Conservation (phyloP, 495 filamentous ascomycete genomes). For the Neurospora discreta region DNA sequence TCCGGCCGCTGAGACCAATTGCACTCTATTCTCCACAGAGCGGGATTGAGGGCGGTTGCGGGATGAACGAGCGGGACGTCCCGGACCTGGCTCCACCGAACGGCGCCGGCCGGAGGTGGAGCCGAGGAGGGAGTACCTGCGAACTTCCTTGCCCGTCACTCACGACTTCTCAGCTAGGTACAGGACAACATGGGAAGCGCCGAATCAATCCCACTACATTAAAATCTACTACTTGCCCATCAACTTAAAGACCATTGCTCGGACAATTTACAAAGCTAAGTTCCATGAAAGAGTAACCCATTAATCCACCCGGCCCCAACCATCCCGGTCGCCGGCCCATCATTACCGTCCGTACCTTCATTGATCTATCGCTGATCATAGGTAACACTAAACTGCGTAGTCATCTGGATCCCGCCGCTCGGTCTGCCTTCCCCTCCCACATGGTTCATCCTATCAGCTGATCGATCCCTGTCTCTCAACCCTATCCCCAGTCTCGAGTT, state of each 20-base stretch:
- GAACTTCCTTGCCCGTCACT: neutral
- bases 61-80: neutral
- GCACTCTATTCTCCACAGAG: neutral
- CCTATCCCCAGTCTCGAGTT: neutral
- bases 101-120: neutral
- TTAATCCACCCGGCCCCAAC: neutral
- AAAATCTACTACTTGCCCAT: neutral
- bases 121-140: neutral
- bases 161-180: neutral
- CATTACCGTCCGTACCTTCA: neutral
- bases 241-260: neutral
- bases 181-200: too few relatives aligned
- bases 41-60: neutral
- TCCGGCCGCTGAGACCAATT: neutral
- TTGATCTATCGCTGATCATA: neutral
- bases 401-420: neutral
- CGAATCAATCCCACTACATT: neutral
- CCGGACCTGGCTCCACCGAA: neutral
- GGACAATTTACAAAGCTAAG: neutral
- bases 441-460: neutral
- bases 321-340: neutral
- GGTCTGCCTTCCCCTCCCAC: neutral
- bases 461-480: neutral
- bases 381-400: slow-evolving; percentile 2
- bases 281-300: neutral